A percentile compares a stretch with the other conserved stretches of the same genome.
Evolutionary conservation across 768 basidiomycete species (phyloP).

Genomic region (Dendrothele bispora): DNA sequence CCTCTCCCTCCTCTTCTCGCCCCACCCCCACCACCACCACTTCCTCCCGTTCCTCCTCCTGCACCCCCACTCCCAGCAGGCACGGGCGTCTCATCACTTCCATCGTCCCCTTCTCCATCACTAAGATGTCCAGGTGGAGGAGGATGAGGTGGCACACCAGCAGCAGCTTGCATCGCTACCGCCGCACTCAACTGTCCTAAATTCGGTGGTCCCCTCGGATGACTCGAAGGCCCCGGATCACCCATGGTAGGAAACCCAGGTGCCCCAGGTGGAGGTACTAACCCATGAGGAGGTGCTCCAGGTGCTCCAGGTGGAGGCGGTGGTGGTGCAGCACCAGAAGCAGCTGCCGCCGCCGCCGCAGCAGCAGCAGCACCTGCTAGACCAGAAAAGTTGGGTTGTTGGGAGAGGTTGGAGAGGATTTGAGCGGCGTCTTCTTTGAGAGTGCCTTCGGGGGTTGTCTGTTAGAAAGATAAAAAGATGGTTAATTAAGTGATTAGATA

Average conservation of each 20-base stretch:
- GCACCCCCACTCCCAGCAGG: conserved; percentile 30
- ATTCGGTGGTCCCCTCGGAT: conserved; percentile 67
- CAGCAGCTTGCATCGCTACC: conserved; percentile 41
- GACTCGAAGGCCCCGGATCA: conserved; percentile 73
- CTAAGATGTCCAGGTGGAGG: conserved; percentile 18
- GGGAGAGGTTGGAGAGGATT: conserved; percentile 53
- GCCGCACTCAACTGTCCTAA: conserved; percentile 54
- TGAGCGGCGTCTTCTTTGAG: conserved; percentile 65
- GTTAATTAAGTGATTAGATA: too few relatives aligned
- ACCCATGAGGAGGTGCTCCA: conserved; percentile 23
- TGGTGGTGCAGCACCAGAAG: conserved; percentile 25
- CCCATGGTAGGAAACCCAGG: conserved; percentile 51
- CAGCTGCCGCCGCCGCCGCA: conserved; percentile 30
- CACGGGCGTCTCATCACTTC: conserved; percentile 23
- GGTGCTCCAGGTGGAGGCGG: too few relatives aligned
- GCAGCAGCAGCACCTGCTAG: conserved; percentile 25
- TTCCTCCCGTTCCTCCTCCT: too few relatives aligned
- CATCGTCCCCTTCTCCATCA: conserved; percentile 27
- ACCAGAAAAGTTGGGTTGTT: conserved; percentile 31
- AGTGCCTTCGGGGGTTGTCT: conserved; percentile 49
- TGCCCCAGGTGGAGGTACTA: background rate
- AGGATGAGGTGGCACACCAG: conserved; percentile 13
- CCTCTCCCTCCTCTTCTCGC: conserved; percentile 46
- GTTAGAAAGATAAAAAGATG: too few relatives aligned
- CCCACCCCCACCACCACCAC: conserved; percentile 35